Evolutionary conservation across 2,329 filamentous ascomycete genomes (phyloP).

Genomic region (Neonectria sp.): DNA sequence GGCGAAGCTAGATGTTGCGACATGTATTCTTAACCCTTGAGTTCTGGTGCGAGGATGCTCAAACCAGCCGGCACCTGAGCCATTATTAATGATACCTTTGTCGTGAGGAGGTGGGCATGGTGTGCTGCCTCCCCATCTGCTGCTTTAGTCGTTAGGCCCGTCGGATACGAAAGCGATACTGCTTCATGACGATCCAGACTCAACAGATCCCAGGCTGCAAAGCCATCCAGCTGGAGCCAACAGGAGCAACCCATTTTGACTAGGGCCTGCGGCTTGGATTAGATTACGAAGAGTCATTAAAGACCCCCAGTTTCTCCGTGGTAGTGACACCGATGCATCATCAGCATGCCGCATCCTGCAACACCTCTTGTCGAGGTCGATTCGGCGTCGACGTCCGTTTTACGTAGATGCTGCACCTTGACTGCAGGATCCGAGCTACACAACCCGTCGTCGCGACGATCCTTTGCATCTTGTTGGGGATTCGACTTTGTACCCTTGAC

Average conservation of each 20-base stretch:
- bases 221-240: background rate
- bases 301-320: background rate
- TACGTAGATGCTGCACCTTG: conserved; percentile 9
- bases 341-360: conserved; percentile 6
- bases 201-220: background rate
- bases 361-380: background rate
- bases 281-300: background rate
- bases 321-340: conserved; percentile 3
- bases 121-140: conserved; percentile 4
- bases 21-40: background rate
- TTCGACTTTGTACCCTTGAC: background rate
- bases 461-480: conserved; percentile 11
- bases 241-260: background rate
- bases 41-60: background rate
- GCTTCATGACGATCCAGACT: background rate
- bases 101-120: background rate
- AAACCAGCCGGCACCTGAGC: background rate
- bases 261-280: background rate
- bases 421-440: background rate
- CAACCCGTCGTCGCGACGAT: conserved; percentile 7
- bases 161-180: conserved; percentile 9
- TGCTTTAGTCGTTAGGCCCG: background rate
- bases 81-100: conserved; percentile 8
- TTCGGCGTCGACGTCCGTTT: conserved; percentile 1
- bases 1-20: conserved; percentile 10